Evolutionary conservation across 257 asterid species (phyloP).

Genomic region (Ophiorrhiza pumila): DNA sequence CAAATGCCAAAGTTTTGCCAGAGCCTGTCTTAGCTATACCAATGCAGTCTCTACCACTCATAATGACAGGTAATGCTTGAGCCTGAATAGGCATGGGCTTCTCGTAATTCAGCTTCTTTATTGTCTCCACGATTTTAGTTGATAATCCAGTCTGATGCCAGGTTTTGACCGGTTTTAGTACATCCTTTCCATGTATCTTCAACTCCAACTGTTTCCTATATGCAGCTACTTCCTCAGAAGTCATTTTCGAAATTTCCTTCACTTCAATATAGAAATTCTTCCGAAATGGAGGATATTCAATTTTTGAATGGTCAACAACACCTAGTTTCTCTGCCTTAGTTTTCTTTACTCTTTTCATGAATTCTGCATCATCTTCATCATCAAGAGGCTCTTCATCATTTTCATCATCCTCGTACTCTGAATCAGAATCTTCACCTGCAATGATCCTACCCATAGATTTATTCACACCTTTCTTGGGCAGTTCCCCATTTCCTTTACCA

Average conservation of each 20-base stretch:
- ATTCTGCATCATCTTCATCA: constrained; percentile 87
- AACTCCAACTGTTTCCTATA: constrained; percentile 74
- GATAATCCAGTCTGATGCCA: constrained; percentile 95
- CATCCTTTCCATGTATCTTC: constrained; percentile 88
- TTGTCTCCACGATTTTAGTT: constrained; percentile 69
- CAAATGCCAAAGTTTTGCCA: constrained; percentile 88
- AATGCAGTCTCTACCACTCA: constrained; percentile 94
- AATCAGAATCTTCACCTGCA: constrained; percentile 80
- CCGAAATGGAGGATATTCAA: constrained; percentile 64
- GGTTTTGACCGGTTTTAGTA: constrained; percentile 73
- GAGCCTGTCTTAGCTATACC: constrained; percentile 95
- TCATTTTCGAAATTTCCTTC: constrained; percentile 70
- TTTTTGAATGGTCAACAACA: constrained; percentile 82
- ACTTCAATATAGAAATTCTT: constrained; percentile 85
- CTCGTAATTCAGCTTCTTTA: constrained; percentile 67
- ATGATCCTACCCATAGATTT: constrained; percentile 71
- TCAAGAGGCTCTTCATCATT: constrained; percentile 57
- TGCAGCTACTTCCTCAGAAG: constrained; percentile 65
- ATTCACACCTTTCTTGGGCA: constrained; percentile 31
- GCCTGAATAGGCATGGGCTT: constrained; percentile 86
- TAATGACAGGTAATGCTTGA: constrained; percentile 85
- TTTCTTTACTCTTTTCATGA: constrained; percentile 84
- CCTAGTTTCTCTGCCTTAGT: constrained; percentile 80
- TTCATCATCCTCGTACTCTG: constrained; percentile 55
- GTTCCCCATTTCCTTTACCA: constrained; percentile 31